Evolutionary conservation across 129 eudicot species (phyloP).

Genomic region (Mikania micrantha): DNA sequence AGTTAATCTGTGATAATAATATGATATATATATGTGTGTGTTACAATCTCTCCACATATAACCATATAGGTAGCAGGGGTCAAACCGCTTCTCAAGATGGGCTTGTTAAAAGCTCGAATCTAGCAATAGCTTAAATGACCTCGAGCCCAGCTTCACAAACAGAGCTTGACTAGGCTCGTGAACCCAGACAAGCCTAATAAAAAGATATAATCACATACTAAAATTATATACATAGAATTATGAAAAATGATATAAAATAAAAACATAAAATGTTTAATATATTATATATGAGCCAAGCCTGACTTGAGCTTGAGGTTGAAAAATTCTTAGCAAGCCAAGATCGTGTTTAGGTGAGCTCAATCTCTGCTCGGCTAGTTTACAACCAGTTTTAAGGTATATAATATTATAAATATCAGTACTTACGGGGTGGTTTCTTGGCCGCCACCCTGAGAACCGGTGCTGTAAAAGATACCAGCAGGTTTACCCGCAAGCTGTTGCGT

Average conservation of each 20-base stretch:
- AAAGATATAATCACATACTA: neutral
- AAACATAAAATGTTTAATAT: neutral
- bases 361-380: neutral
- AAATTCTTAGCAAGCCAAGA: too few species aligned
- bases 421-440: constrained; percentile 89
- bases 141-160: neutral
- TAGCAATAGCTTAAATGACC: neutral
- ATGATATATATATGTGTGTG: neutral
- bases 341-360: neutral
- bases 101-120: neutral
- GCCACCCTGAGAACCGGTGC: constrained; percentile 85
- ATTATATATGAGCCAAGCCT: neutral
- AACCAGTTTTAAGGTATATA: neutral
- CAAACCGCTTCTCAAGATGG: neutral
- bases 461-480: constrained; percentile 76
- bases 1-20: constrained; percentile 59
- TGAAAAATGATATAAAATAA: neutral
- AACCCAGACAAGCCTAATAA: neutral
- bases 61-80: too few species aligned
- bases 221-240: too few species aligned
- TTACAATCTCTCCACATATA: neutral
- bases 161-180: neutral
- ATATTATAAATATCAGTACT: neutral
- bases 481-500: constrained; percentile 62
- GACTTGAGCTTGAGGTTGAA: too few species aligned